These are phyloP conservation scores for Backusella macrospora DNA, from an alignment of 192 early-diverging fungal species.

Conservation along the genomic window DNA sequence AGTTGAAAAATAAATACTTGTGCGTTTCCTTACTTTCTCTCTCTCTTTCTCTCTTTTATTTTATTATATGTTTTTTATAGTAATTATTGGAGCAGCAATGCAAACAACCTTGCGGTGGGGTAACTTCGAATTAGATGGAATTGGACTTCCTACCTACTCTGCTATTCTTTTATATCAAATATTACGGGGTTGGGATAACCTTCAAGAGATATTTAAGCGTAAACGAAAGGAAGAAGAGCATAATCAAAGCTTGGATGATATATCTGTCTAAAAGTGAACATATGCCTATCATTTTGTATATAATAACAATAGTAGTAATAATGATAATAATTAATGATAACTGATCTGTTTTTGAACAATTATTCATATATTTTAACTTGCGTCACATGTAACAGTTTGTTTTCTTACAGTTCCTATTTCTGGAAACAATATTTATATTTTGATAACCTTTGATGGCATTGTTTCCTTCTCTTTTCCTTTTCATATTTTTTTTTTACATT, in stretches of 20 bases:
- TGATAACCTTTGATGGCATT: too few species aligned
- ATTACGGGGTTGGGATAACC: conserved; percentile 25
- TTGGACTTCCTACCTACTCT: conserved; percentile 44
- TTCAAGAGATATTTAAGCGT: not conserved
- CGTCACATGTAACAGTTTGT: too few species aligned
- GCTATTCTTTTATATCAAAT: conserved; percentile 46
- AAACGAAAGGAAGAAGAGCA: not conserved
- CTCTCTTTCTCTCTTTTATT: not conserved
- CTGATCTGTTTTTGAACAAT: too few species aligned
- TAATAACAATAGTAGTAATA: not conserved
- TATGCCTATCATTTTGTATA: not conserved
- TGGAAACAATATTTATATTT: too few species aligned
- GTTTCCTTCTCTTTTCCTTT: too few species aligned
- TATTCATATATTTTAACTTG: too few species aligned
- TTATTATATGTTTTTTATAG: not conserved
- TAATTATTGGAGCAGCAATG: conserved; percentile 52
- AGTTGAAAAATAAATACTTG: not conserved
- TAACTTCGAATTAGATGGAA: conserved; percentile 48
- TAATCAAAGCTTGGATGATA: not conserved
- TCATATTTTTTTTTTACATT: too few species aligned
- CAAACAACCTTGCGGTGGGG: conserved; percentile 40
- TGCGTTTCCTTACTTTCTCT: not conserved
- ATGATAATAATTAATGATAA: not conserved
- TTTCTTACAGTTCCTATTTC: too few species aligned
- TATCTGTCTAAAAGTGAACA: not conserved